Evolutionary conservation across 23 red algal genomes (phyloP).

Genomic region (Gracilaria caudata): DNA sequence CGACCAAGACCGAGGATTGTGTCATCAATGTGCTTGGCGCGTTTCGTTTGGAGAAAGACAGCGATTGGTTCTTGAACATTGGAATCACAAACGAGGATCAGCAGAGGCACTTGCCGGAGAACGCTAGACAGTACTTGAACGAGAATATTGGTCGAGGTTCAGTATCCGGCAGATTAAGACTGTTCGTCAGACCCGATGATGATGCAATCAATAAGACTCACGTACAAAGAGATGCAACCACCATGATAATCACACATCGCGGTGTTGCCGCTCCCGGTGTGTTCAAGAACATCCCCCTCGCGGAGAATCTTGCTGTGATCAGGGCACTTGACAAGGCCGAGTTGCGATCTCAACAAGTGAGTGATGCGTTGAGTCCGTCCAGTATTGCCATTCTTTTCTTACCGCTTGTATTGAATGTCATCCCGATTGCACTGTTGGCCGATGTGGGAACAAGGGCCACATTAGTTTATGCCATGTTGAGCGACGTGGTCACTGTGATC

Average conservation of each 20-base stretch:
- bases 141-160: slow-evolving; percentile 8
- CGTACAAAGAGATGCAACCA: not conserved
- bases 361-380: slow-evolving; percentile 31
- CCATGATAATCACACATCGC: slow-evolving; percentile 3
- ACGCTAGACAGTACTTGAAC: not conserved
- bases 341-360: slow-evolving; percentile 25
- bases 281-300: slow-evolving; percentile 13
- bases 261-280: not conserved
- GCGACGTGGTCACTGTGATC: slow-evolving; percentile 36
- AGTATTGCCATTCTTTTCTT: slow-evolving; percentile 50
- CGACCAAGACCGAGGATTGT: slow-evolving; percentile 9
- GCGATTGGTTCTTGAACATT: slow-evolving; percentile 9
- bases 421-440: slow-evolving; percentile 48
- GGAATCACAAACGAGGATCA: slow-evolving; percentile 8
- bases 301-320: slow-evolving; percentile 31
- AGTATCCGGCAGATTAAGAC: not conserved
- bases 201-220: not conserved
- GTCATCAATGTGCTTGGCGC: slow-evolving; percentile 14
- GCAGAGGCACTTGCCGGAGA: not conserved
- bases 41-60: not conserved
- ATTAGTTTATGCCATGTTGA: slow-evolving; percentile 36
- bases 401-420: slow-evolving; percentile 27
- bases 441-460: slow-evolving; percentile 3
- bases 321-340: slow-evolving; percentile 13
- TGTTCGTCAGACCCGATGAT: not conserved